Conservation (phyloP, 176 grass and related monocot species). For the Dactylis glomerata region DNA sequence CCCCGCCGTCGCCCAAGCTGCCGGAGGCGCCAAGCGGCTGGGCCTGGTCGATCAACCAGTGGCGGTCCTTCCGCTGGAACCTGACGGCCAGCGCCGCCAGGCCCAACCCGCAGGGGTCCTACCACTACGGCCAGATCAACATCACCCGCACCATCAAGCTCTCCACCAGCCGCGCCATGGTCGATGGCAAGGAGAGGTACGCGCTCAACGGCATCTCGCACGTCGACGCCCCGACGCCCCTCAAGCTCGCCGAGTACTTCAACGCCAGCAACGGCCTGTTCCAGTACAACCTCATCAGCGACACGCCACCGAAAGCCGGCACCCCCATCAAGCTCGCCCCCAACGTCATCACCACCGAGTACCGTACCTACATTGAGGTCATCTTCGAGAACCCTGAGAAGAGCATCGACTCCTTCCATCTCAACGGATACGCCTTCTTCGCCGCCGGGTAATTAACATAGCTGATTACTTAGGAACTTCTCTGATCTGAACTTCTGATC, state of each 20-base stretch:
- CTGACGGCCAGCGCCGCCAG: slow-evolving; percentile 89
- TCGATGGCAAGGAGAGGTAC: slow-evolving; percentile 63
- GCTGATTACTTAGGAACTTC: background rate
- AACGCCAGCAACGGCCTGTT: slow-evolving; percentile 57
- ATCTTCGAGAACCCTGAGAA: slow-evolving; percentile 89
- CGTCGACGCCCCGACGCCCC: slow-evolving; percentile 51
- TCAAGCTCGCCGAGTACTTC: slow-evolving; percentile 98
- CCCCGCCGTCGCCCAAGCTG: slow-evolving; percentile 47
- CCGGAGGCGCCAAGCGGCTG: slow-evolving; percentile 63
- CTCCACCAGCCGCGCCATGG: slow-evolving; percentile 23
- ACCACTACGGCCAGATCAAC: slow-evolving; percentile 96
- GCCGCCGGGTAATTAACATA: slow-evolving; percentile 52
- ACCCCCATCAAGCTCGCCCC: slow-evolving; percentile 37
- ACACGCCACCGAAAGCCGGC: slow-evolving; percentile 37
- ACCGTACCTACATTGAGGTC: slow-evolving; percentile 84
- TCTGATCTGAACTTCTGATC: background rate
- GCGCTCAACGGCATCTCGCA: slow-evolving; percentile 88
- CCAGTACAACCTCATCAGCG: slow-evolving; percentile 73
- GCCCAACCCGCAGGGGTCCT: slow-evolving; percentile 95
- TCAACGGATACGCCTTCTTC: slow-evolving; percentile 92
- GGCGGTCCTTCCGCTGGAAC: slow-evolving; percentile 92
- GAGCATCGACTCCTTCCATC: slow-evolving; percentile 68
- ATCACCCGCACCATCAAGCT: slow-evolving; percentile 95
- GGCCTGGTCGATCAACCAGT: slow-evolving; percentile 94
- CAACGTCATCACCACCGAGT: slow-evolving; percentile 61